Base-by-base conservation (phyloP, 1,284 basidiomycete genomes). In the Stereum hirsutum region DNA sequence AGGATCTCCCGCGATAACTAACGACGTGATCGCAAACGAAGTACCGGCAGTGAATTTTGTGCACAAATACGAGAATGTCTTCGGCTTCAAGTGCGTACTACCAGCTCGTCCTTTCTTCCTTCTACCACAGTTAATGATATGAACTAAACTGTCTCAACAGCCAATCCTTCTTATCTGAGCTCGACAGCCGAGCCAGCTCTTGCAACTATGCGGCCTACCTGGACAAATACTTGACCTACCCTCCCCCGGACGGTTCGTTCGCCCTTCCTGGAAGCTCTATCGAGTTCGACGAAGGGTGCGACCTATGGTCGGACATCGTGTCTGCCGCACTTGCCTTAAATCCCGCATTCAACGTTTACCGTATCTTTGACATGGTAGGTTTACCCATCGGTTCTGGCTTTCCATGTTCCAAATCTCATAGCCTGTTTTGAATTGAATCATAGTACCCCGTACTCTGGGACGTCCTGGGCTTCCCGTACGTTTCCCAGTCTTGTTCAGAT, bases 271-370 rank as follows among this genome's bases (percentile, higher is more conserved):
- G 76, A 3, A 66, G 59, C 23, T 72, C 71, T 1, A 60, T 59
- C 0, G 59, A 63, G n/a, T 60, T 55, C 1, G 67, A 69, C 37
- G 56, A 52, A 27, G 77, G 72, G 4, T 88, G 86, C 51, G 79
- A 83, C 52, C 53, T 85, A 2, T 84, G 75, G 74, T 66, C 72
- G 23, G 60, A 65, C 28, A 78, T 85, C 31, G 75, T 81, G 52
- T 56, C 72, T 11, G 77, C 72, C 1, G 76, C 81, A 0, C 50
- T 85, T 19, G 47, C 58, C 4, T 61, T 81, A 48, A 86, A 89
- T 55, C 83, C 83, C 0, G 86, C 81, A 2, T 89, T 88, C 63
- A 70, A 89, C 54, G 68, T 84, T 10, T 87, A 87, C 55, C 70
- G 81, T 24, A 80, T 87, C 43, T 85, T 84, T 57, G 81, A 84